Evolutionary conservation across 2,329 filamentous ascomycete genomes (phyloP), one percentile per base, ranked within the genome.

Genomic region (Colletotrichum trifolii): DNA sequence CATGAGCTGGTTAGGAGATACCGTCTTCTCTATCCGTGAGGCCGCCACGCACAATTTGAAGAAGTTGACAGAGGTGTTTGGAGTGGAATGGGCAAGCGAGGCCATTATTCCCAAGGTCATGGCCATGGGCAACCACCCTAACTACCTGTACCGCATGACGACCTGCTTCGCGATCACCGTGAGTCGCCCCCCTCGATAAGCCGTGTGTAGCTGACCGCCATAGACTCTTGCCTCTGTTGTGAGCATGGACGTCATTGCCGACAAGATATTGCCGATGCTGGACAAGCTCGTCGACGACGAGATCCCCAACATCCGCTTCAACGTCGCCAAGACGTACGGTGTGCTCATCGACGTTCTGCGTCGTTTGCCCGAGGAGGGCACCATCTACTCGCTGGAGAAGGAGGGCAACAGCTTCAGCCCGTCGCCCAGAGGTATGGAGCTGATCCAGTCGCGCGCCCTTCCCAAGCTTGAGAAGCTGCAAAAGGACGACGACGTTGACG

Each of bases 131-230:
- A 92, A 93, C 75, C 96, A 99, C 78, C 93, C 95, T 67, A 99
- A 99, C 83, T 99, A 99, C 78, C 90, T 99, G 57, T 99, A 99
- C 86, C 89, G 96, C 77, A 99, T 99, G 96, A 99, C 96, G 9
- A 99, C 96, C n/a, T 98, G 95, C 82, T 99, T 99, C 78, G 96
- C 96, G 68, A 96, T 99, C 71, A 95, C 94, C 72, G 96, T 99
- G 86, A 84, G 92, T 87, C 6, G 8, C 7, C 10, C 15, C n/a
- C 42, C 35, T 52, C 47, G 39, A 38, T 46, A 25, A 39, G 43
- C n/a, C 35, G 35, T 67, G 45, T 62, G 69, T 64, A 68, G 34
- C 72, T 80, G 70, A 68, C 69, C 17, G 17, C 43, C 65, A 46
- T 71, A 99, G 96, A 99, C 95, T 33, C 89, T 99, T 68, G 92